Conservation (phyloP, 2,329 filamentous ascomycete genomes). For the Fusarium hainanense region DNA sequence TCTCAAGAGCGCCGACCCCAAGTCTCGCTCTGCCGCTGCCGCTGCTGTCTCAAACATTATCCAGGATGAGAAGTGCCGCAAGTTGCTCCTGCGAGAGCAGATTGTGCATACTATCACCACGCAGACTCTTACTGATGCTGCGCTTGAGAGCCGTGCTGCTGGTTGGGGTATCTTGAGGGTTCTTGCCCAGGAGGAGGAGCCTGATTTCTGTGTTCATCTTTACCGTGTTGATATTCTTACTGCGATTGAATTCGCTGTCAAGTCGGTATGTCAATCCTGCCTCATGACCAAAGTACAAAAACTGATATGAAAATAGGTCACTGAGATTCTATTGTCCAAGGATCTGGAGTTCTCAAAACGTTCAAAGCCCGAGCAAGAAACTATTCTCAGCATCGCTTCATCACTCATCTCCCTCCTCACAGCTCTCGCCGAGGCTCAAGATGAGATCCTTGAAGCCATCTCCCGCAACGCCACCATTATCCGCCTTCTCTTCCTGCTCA, state of each 20-base stretch:
- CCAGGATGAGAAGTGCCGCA: constrained; percentile 70
- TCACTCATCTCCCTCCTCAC: constrained; percentile 65
- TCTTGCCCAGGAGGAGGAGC: constrained; percentile 71
- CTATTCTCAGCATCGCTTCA: constrained; percentile 65
- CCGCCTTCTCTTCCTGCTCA: constrained; percentile 65
- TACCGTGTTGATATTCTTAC: constrained; percentile 71
- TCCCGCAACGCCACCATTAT: constrained; percentile 61
- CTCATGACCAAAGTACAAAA: background rate
- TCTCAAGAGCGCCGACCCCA: constrained; percentile 68
- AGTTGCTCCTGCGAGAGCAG: constrained; percentile 73
- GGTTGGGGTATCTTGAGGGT: constrained; percentile 75
- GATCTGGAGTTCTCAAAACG: constrained; percentile 59
- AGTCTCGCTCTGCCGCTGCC: constrained; percentile 69
- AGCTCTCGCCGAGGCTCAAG: constrained; percentile 67
- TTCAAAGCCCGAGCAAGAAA: constrained; percentile 63
- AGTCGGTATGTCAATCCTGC: constrained; percentile 56
- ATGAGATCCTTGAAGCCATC: constrained; percentile 69
- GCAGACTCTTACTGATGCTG: constrained; percentile 72
- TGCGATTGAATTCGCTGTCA: constrained; percentile 67
- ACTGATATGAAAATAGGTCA: constrained; percentile 51
- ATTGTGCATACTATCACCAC: constrained; percentile 71
- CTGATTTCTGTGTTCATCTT: constrained; percentile 74
- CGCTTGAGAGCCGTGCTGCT: constrained; percentile 70
- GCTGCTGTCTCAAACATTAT: constrained; percentile 70
- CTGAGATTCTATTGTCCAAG: constrained; percentile 56